Evolutionary conservation across 768 basidiomycete species (phyloP).

Genomic region (Lactarius sanguifluus): DNA sequence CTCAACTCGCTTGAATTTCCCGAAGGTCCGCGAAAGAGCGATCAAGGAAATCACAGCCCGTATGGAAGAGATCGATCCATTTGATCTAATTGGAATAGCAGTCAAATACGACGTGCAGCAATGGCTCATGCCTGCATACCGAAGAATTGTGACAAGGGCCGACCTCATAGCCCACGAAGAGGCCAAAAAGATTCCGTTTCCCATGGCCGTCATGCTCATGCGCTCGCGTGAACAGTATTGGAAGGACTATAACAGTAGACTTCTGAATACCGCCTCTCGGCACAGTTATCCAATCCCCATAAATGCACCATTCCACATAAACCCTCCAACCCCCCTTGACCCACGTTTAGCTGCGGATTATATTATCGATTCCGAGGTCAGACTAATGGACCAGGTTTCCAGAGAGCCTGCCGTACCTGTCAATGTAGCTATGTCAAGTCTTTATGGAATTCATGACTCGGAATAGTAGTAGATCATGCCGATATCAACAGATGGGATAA

Average conservation of each 20-base stretch:
- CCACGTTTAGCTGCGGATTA: neutral
- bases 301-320: no score
- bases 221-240: constrained; percentile 20
- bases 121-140: constrained; percentile 30
- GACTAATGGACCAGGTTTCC: constrained; percentile 1
- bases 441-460: no score
- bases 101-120: constrained; percentile 27
- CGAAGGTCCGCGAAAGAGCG: constrained; percentile 24
- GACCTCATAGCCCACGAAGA: constrained; percentile 14
- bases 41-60: constrained; percentile 24
- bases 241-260: neutral
- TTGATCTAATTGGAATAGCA: constrained; percentile 29
- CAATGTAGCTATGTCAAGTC: neutral
- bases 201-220: constrained; percentile 21
- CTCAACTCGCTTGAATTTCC: constrained; percentile 26
- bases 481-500: neutral
- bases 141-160: constrained; percentile 10
- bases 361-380: constrained; percentile 8
- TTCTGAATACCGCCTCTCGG: neutral
- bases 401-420: neutral
- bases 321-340: neutral
- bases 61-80: constrained; percentile 20
- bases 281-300: neutral
- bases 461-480: neutral
- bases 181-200: constrained; percentile 8